Base-by-base conservation (phyloP, 2,329 filamentous ascomycete species). In the Albifimbria verrucaria region DNA sequence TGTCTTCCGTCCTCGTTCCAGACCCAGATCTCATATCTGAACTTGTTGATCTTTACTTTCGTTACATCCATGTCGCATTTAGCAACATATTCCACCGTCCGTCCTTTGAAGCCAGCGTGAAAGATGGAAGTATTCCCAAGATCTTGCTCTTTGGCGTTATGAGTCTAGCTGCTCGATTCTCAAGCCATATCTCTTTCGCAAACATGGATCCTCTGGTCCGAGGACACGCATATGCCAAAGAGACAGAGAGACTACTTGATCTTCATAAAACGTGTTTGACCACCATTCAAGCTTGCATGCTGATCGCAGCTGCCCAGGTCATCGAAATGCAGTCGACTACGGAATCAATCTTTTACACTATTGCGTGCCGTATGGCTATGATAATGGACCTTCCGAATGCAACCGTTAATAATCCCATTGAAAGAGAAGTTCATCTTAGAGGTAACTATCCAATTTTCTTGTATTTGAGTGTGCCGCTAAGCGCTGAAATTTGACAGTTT, bases 211-310 rank as follows among this genome's bases (percentile, higher is more conserved):
- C 32, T 4, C 18, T 39, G 32, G 32, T 39, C 18, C 32, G 32
- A 39, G 32, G 32, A 15, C 32, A 39, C 11, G 11, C 50, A 3
- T 55, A 63, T 1, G 60, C 63, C n/a, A 56, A 59, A 32, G 57
- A 62, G 24, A 57, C 62, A 22, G 32, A 39, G 18, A 39, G 32
- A 15, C 32, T 39, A 7, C 18, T 39, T 5, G 32, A 39, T n/a
- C 32, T 39, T 12, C 32, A 39, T n/a, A 39, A 39, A 5, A 39
- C 32, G 4, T 39, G 32, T n/a, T 39, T 39, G 12, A 60, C 50
- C 3, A 73, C 68, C 1, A 61, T 74, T 10, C 73, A 75, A 56
- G 69, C 69, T 5, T 71, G 69, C 42, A 65, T 76, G 5, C 56
- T 76, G 6, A 57, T 75, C 0, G 73, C 69, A 2, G 59, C 61